phyloP scores from a whole-genome alignment of 2,329 filamentous ascomycete genomes.

The Pochonia chlamydosporia region DNA sequence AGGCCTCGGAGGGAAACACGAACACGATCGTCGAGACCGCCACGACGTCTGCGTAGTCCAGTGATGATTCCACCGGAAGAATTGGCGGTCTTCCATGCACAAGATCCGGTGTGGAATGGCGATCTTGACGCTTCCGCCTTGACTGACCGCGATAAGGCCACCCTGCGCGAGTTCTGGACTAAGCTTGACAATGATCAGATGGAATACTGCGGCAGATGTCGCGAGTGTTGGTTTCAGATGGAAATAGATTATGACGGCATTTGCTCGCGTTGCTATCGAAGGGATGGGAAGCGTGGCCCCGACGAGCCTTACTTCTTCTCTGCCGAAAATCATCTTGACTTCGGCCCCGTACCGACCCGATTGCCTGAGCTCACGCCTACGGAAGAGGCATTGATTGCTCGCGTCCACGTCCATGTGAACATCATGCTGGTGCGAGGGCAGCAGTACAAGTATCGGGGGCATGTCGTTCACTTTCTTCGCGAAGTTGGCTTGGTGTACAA shows the following conservation, averaged over 20 bases:
- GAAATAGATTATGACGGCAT: conserved; percentile 5
- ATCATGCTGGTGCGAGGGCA: conserved; percentile 2
- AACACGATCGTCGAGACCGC: conserved; percentile 2
- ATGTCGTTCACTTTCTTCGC: no score
- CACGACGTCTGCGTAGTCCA: conserved; percentile 2
- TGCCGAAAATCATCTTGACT: not conserved
- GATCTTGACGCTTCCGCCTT: conserved; percentile 5
- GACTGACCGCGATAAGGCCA: conserved; percentile 5
- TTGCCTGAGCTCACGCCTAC: not conserved
- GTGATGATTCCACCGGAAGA: conserved; percentile 4
- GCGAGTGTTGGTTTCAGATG: conserved; percentile 3
- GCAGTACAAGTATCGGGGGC: conserved; percentile 9
- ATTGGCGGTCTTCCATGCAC: conserved; percentile 4
- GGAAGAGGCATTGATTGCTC: not conserved
- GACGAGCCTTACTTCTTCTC: conserved; percentile 4
- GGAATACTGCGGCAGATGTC: conserved; percentile 2
- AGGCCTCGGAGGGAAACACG: no score
- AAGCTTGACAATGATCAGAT: conserved; percentile 6
- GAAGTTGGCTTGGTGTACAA: conserved; percentile 7
- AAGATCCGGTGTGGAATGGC: conserved; percentile 7
- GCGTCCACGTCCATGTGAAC: not conserved
- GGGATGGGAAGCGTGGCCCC: conserved; percentile 3
- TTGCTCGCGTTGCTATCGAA: conserved; percentile 3
- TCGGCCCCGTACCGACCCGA: not conserved
- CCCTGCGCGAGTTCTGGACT: conserved; percentile 4